Percentiles rank a stretch among this genome's conserved stretches.
These are phyloP conservation scores for Metschnikowia orientalis DNA, from an alignment of 805 yeast genomes.

Conservation along the genomic window DNA sequence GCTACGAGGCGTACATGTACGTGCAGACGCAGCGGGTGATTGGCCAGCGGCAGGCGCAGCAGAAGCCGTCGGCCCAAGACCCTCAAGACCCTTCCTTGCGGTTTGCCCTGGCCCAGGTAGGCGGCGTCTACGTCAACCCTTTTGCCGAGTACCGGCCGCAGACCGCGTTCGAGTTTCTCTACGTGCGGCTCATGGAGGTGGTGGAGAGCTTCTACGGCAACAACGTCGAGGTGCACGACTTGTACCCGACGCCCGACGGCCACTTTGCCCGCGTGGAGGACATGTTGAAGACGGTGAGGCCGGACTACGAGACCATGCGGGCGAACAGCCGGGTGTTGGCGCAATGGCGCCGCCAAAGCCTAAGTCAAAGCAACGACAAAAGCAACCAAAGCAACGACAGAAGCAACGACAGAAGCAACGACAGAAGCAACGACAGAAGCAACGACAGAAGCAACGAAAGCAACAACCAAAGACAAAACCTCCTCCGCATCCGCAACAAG, in stretches of 20 bases:
- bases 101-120: conserved; percentile 41
- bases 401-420: background rate
- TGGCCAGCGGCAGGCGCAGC: conserved; percentile 16
- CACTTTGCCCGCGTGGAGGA: conserved; percentile 41
- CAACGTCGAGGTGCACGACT: conserved; percentile 33
- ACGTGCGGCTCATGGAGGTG: conserved; percentile 67
- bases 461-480: background rate
- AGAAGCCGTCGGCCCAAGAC: background rate
- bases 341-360: too few species aligned
- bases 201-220: conserved; percentile 50
- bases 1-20: conserved; percentile 62
- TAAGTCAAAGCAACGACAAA: conserved; percentile 14
- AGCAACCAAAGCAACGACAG: conserved; percentile 1
- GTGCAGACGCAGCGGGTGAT: conserved; percentile 52
- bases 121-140: conserved; percentile 86
- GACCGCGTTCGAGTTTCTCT: conserved; percentile 78
- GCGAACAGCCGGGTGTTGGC: conserved; percentile 27
- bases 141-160: conserved; percentile 87
- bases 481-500: conserved; percentile 40
- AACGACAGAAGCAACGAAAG: background rate
- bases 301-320: conserved; percentile 47
- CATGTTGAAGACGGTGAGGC: conserved; percentile 55
- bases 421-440: conserved; percentile 6
- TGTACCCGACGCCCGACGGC: conserved; percentile 34
- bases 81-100: conserved; percentile 9